phyloP scores from a whole-genome alignment of 2,329 filamentous ascomycete genomes.

The Sclerotinia nivalis region DNA sequence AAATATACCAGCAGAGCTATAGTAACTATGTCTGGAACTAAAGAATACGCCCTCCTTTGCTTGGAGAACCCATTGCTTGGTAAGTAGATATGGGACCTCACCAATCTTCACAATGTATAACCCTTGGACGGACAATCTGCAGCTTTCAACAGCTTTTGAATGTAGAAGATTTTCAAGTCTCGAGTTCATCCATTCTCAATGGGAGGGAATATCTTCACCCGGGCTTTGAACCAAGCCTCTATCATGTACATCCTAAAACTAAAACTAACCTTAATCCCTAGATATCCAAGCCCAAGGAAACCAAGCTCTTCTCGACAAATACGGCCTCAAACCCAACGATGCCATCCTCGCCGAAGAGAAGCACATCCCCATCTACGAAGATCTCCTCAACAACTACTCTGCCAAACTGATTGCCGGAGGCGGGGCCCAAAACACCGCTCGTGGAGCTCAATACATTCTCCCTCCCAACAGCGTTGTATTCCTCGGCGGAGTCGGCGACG shows the following conservation, averaged over 20 bases:
- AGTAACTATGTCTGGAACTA: conserved; percentile 65
- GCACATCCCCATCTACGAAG: conserved; percentile 88
- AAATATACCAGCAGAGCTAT: conserved; percentile 22
- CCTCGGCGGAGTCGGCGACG: conserved; percentile 89
- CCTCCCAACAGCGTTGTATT: conserved; percentile 86
- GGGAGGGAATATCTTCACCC: not conserved
- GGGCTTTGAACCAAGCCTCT: not conserved
- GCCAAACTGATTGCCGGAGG: conserved; percentile 95
- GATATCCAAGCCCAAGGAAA: conserved; percentile 90
- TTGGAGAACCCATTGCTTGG: conserved; percentile 97
- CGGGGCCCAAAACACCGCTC: conserved; percentile 95
- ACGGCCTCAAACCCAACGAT: conserved; percentile 91
- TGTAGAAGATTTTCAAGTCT: conserved; percentile 1
- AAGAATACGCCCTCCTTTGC: conserved; percentile 87
- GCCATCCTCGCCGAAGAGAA: conserved; percentile 94
- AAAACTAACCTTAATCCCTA: conserved; percentile 42
- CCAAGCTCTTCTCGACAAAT: conserved; percentile 85
- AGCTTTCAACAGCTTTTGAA: not conserved
- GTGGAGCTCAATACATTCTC: conserved; percentile 95
- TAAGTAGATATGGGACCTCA: conserved; percentile 47
- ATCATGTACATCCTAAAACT: not conserved
- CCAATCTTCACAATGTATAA: not conserved
- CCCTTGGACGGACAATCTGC: not conserved
- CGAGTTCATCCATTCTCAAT: not conserved
- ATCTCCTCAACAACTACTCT: conserved; percentile 87